Evolutionary conservation across 202 grass and related monocot species (phyloP).

Genomic region (Panicum virgatum): DNA sequence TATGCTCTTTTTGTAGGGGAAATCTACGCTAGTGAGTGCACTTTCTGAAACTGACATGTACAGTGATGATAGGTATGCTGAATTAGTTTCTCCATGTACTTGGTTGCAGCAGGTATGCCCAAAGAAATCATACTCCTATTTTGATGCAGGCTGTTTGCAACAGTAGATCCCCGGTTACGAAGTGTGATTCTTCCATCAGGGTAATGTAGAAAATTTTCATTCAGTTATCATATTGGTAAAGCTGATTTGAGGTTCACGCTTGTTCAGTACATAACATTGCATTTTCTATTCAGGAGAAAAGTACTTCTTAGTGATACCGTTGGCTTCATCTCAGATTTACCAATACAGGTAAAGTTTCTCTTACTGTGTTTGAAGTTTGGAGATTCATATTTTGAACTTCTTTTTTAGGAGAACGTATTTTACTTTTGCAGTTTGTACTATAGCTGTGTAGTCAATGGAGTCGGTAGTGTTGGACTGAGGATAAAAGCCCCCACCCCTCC

Average conservation of each 20-base stretch:
- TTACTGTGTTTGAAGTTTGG: slow-evolving; percentile 25
- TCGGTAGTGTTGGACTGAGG: too few species aligned
- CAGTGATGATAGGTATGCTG: slow-evolving; percentile 82
- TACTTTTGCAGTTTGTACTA: slow-evolving; percentile 8
- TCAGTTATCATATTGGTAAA: slow-evolving; percentile 26
- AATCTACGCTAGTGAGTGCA: slow-evolving; percentile 92
- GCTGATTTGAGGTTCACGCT: slow-evolving; percentile 11
- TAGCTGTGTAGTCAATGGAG: not conserved
- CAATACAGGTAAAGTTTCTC: slow-evolving; percentile 74
- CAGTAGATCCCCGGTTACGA: slow-evolving; percentile 90
- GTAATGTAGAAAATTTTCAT: slow-evolving; percentile 46
- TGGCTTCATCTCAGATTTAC: slow-evolving; percentile 97
- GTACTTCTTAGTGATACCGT: slow-evolving; percentile 88
- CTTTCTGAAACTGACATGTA: slow-evolving; percentile 84
- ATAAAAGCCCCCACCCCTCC: too few species aligned
- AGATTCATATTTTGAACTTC: not conserved
- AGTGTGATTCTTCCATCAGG: slow-evolving; percentile 97
- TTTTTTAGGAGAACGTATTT: not conserved
- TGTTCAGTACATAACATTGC: slow-evolving; percentile 29
- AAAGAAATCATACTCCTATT: slow-evolving; percentile 41
- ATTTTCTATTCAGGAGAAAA: slow-evolving; percentile 67
- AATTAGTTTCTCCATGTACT: slow-evolving; percentile 27
- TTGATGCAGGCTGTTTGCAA: slow-evolving; percentile 83
- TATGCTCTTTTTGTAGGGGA: slow-evolving; percentile 62
- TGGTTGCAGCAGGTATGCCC: not conserved